Evolutionary conservation across 305 asterid genomes (phyloP), one percentile per base, ranked within the genome.

Genomic region (Solanum hybrid): DNA sequence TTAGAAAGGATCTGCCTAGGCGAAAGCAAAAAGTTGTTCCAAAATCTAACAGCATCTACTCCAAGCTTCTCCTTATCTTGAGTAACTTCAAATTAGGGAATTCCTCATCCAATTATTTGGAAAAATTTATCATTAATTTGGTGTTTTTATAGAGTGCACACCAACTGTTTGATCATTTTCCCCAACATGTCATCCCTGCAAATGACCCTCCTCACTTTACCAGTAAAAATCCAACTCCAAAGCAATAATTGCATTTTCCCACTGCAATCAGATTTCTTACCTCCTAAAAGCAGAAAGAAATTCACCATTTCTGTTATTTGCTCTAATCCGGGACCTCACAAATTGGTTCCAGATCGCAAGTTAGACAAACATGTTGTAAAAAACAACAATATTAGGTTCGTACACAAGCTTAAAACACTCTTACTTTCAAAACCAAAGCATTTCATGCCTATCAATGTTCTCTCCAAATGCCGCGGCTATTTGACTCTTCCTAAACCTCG

Each of bases 371-470:
- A 96, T 89, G 95, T 96, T 8, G 95, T 92, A 75, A 97, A 94
- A 92, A 97, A 92, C 87, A 97, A 95, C 95, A 95, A 92, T 90
- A 92, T 94, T 32, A 97, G 98, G 2, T 97, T 97, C 32, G 93
- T 96, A 36, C 98, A 94, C 79, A 96, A 96, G 94, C 98, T 97
- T 57, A 96, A 92, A 79, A 96, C 98, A 20, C 96, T 97, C 36
- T 95, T 97, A 39, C 98, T 97, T 84, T 95, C 99, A 51, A 97
- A 96, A 89, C 98, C 99, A 15, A 95, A 94, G 89, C 98, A 96
- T 93, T 97, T 93, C 90, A 92, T 97, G 94, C 98, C 95, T 27
- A 89, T 97, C 15, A 93, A 92, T 88, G 45, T 95, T 90, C 92
- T 97, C 57, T 93, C 92, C 87, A 96, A 97, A 91, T 95, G 99